Evolutionary conservation across 495 filamentous ascomycete species (phyloP), one percentile per base, ranked within the genome.

Genomic region (Chaetomium fimeti): DNA sequence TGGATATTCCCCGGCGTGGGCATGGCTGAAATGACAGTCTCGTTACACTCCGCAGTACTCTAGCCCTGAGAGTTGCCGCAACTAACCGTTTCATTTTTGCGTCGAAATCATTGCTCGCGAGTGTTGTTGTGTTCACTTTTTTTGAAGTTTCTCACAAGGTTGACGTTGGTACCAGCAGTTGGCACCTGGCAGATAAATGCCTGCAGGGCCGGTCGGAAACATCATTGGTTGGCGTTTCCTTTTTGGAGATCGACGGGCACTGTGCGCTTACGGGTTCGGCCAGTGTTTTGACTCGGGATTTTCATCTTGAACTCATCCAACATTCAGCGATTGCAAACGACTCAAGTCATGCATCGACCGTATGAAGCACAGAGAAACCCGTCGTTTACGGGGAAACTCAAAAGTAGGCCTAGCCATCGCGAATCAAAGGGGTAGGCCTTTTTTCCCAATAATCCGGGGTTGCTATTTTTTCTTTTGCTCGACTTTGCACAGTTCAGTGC

Each of bases 121-220:
- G 18, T 42, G 27, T 28, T 27, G 5, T 2, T 3, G 2, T 51
- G 42, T 28, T 36, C 15, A 1, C 1, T 20, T 18, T 29, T 43
- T 15, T 24, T 13, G 3, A 9, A 20, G 28, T 40, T 49, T 47
- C 40, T 1, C 40, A 18, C 2, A 18, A 42, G 49, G 20, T n/a
- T 57, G 60, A 42, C 60, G 60, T 61, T 61, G 29, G n/a, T 15
- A 42, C n/a, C n/a, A 20, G 32, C 45, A 18, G 47, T 12, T 15
- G n/a, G 2, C 29, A 4, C 13, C 27, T 24, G 48, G 24, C 48
- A 25, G 5, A 3, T 15, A 13, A 28, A 27, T 36, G 38, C 40
- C 16, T 47, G 57, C 15, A 24, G 6, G n/a, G 8, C n/a, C 25
- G 57, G 42, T 5, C 47, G 22, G 43, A 22, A 1, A 6, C 32